Evolutionary conservation across 202 grass and related monocot species (phyloP), one percentile per base, ranked within the genome.

Genomic region (Miscanthus sacchariflorus): DNA sequence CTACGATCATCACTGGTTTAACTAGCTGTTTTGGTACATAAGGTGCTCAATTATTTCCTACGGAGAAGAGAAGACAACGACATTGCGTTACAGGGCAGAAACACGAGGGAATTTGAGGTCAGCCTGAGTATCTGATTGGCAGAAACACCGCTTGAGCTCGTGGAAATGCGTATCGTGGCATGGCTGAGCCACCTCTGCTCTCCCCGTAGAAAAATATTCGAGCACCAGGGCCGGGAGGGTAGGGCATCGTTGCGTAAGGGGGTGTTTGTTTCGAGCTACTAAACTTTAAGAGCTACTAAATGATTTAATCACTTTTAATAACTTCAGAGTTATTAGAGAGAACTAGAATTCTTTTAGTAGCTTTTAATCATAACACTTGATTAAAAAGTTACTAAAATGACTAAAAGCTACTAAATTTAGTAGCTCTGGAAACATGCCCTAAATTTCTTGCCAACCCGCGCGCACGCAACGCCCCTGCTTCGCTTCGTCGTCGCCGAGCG

Each of bases 121-220:
- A 52, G 3, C 64, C 27, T 33, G 79, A 56, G 10, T 54, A 6
- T 18, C 28, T 19, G 52, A 19, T 56, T 56, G 52, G 18, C 17
- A 38, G 50, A 30, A 33, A 12, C 24, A 8, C 17, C 25, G 5
- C 5, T 2, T 25, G 61, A 65, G 19, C 3, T 17, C 7, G 39
- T 4, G 24, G 42, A 17, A 21, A 7, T 75, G 54, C 8, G 56
- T 23, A 21, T 61, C 21, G 7, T 23, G 56, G 78, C 81, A 44
- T 30, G 11, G 70, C 25, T 87, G 70, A 87, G 30, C 77, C 1
- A 21, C 85, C 11, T 42, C 56, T 54, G 30, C 30, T 33, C 30
- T 33, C 30, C 30, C 30, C 30, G 30, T 33, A 73, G 4, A 38
- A 38, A 38, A 38, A 38, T 12, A 27, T 15, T 46, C 72, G n/a